These are phyloP conservation scores for Ustilago bromivora DNA, from an alignment of 1,284 basidiomycete species.

Conservation along the genomic window DNA sequence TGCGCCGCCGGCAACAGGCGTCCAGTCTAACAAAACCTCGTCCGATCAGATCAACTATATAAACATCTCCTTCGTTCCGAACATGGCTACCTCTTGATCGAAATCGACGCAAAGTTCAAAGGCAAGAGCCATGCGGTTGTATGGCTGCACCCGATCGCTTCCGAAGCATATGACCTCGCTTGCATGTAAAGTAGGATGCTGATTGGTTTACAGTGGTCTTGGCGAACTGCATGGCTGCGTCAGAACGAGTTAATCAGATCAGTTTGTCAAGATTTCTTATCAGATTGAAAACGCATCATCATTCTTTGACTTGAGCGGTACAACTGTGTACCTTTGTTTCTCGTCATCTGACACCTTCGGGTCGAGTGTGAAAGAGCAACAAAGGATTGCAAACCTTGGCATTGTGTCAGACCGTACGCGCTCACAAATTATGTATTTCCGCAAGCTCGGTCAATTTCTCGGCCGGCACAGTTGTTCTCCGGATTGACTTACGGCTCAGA, in stretches of 20 bases:
- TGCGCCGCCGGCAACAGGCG: background rate
- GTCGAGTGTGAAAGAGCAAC: background rate
- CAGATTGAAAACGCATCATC: constrained; percentile 3
- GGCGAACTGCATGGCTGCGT: constrained; percentile 9
- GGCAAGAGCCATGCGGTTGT: background rate
- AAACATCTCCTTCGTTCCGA: too few relatives aligned
- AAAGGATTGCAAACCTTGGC: background rate
- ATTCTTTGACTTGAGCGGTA: background rate
- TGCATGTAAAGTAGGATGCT: background rate
- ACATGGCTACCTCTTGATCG: background rate
- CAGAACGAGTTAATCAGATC: background rate
- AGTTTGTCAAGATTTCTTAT: constrained; percentile 2
- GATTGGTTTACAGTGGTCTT: constrained; percentile 10
- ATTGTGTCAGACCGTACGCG: background rate
- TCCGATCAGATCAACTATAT: too few relatives aligned
- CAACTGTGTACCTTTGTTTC: background rate
- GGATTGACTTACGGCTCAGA: constrained; percentile 1
- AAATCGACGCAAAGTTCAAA: constrained; percentile 2
- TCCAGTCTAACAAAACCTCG: background rate
- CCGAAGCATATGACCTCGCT: constrained; percentile 7
- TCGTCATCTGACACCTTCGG: background rate
- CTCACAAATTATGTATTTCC: background rate
- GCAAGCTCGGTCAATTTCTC: constrained; percentile 12
- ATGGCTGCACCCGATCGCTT: background rate
- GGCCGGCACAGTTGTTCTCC: constrained; percentile 12